Base-by-base conservation (phyloP, 2,329 filamentous ascomycete species). In the Stagonosporopsis cucurbitacearum region DNA sequence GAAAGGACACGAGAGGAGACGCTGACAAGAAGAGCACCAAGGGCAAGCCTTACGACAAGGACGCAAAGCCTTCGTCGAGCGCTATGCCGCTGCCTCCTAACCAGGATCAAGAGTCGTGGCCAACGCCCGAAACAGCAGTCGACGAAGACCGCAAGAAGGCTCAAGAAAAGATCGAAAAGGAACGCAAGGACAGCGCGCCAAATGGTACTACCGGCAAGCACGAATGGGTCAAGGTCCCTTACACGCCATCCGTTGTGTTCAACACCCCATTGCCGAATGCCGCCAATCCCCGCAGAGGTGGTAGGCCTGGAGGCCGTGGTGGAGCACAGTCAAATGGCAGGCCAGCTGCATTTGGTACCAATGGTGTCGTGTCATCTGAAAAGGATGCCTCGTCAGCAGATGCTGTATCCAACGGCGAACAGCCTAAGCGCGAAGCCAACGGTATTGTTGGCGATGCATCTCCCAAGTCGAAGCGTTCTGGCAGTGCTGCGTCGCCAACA, bases 231-330 rank as follows among this genome's bases (percentile, higher is more conserved):
- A 84, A 87, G 1, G 85, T 97, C 54, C 86, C 88, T 30, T 94
- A 93, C 69, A 91, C 91, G 12, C 94, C 92, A 8, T 89, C 86
- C 13, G 92, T 95, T 44, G 88, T 88, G 54, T 98, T 96, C 76
- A 89, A 91, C 73, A 97, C 95, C 0, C 91, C 90, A 25, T 75
- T 96, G 36, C 86, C 88, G n/a, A 75, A 65, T 28, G 72, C 75
- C 37, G 67, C 71, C 23, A 72, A 78, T 59, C 58, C 68, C 4
- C 67, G 74, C 22, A 66, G 74, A 63, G 74, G 74, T 37, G 74
- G 73, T 9, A 77, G 80, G 46, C 79, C 83, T 53, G 79, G 83
- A 65, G 83, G 84, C 49, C 82, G 85, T 58, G 79, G 84, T 66
- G 77, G 81, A 49, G 77, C 81, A 51, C 83, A 86, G 70, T 82